phyloP scores from a whole-genome alignment of 2,329 filamentous ascomycete species.

The Metarhizium brunneum region DNA sequence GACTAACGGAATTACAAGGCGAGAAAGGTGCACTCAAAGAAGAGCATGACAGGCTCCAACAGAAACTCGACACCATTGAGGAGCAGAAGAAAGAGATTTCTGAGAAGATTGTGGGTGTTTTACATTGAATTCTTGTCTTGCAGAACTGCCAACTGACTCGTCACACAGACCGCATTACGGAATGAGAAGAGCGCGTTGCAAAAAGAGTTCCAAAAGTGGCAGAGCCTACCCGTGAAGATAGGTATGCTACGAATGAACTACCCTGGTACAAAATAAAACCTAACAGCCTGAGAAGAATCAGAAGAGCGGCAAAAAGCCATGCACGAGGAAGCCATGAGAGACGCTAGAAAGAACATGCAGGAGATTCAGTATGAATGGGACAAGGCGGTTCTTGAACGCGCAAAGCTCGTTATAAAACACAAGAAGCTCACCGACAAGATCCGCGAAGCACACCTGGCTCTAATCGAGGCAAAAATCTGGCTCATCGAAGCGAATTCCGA shows the following conservation, averaged over 20 bases:
- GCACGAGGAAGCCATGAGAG: constrained; percentile 22
- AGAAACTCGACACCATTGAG: constrained; percentile 32
- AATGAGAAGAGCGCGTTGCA: constrained; percentile 60
- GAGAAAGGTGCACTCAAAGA: constrained; percentile 25
- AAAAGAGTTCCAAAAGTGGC: constrained; percentile 53
- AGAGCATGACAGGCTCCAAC: constrained; percentile 24
- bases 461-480: constrained; percentile 62
- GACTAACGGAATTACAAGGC: constrained; percentile 32
- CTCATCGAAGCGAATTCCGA: constrained; percentile 80
- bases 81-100: constrained; percentile 32
- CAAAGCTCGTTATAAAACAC: constrained; percentile 40
- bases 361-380: constrained; percentile 47
- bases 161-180: constrained; percentile 37
- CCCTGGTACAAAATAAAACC: constrained; percentile 1
- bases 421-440: constrained; percentile 55
- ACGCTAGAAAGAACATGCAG: constrained; percentile 29
- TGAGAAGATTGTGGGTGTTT: constrained; percentile 24
- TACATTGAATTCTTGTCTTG: neutral
- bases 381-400: constrained; percentile 44
- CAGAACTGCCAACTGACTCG: constrained; percentile 10
- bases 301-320: constrained; percentile 23
- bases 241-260: constrained; percentile 35
- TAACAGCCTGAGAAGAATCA: constrained; percentile 20
- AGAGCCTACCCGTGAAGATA: constrained; percentile 61
- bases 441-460: constrained; percentile 48